Evolutionary conservation across 805 yeast genomes (phyloP).

Genomic region (Candida yuanshanica): DNA sequence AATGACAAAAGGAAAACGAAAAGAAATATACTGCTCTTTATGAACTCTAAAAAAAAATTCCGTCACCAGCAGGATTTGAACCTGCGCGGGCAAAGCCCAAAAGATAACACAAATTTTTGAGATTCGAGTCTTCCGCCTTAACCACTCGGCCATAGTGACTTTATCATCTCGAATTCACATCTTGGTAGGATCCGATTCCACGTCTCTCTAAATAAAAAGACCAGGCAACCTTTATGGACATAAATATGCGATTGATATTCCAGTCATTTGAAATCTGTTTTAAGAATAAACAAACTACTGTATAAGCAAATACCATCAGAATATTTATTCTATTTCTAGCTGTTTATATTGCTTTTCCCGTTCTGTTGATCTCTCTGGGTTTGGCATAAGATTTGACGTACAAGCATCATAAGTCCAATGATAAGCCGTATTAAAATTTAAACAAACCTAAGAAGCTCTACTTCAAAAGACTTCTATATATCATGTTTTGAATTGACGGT

Average conservation of each 20-base stretch:
- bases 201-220: too few species aligned
- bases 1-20: neutral
- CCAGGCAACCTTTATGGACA: too few species aligned
- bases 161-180: constrained; percentile 12
- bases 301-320: constrained; percentile 24
- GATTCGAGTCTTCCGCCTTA: constrained; percentile 43
- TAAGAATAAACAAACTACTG: too few species aligned
- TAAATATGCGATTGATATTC: constrained; percentile 49
- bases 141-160: constrained; percentile 43
- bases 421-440: constrained; percentile 30
- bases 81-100: constrained; percentile 46
- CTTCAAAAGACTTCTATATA: too few species aligned
- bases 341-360: constrained; percentile 62
- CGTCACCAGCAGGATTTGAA: constrained; percentile 44
- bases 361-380: constrained; percentile 45
- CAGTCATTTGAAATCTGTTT: too few species aligned
- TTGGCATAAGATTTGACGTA: constrained; percentile 50
- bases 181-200: too few species aligned
- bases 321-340: constrained; percentile 61
- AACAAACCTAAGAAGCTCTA: constrained; percentile 32
- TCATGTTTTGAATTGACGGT: too few species aligned
- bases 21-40: too few species aligned
- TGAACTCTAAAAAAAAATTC: constrained; percentile 18
- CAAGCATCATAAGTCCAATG: constrained; percentile 29
- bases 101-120: constrained; percentile 26